Evolutionary conservation across 768 basidiomycete species (phyloP), one percentile per base, ranked within the genome.

Genomic region (Pilatotrama ljubarskyi): DNA sequence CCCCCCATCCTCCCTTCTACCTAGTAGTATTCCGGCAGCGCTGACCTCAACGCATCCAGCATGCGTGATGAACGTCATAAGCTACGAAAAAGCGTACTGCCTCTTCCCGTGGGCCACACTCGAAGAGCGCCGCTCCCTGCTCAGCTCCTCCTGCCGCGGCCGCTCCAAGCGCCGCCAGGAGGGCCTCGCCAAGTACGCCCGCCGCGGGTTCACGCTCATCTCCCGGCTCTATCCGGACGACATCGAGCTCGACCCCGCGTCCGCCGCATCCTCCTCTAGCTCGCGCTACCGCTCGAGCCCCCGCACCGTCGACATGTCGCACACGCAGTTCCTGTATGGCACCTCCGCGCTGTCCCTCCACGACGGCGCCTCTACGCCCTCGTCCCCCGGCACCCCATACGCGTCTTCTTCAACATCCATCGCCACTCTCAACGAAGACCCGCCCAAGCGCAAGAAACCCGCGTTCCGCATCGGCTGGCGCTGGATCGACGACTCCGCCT

Each of bases 1-100:
- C 25, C 18, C n/a, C 11, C 14, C 18, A 32, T 24, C 15, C 7
- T 24, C 17, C 10, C 4, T 29, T 5, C 0, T 78, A 75, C 14
- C 29, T 32, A 9, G 3, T 11, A 3, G 0, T 74, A 75, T 25
- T 66, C 71, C 22, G 53, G 20, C 22, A 38, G 43, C 18, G 6
- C n/a, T 18, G 72, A 10, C 59, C n/a, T n/a, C n/a, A n/a, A 68
- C 29, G 13, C 20, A 22, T 52, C n/a, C 43, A 78, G 78, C 77
- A 1, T 74, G 74, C 58, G 78, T 78, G 2, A 78, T 78, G 75
- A 81, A 82, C 55, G 57, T 80, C 0, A 76, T 82, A 59, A 72
- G 74, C 3, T 73, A 74, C 63, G 67, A 76, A 5, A 68, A 67
- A 0, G 80, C 79, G 0, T 78, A 78, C 54, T 72, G 74, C 3